Evolutionary conservation across 305 asterid species (phyloP).

Genomic region (Ilex paraguariensis): DNA sequence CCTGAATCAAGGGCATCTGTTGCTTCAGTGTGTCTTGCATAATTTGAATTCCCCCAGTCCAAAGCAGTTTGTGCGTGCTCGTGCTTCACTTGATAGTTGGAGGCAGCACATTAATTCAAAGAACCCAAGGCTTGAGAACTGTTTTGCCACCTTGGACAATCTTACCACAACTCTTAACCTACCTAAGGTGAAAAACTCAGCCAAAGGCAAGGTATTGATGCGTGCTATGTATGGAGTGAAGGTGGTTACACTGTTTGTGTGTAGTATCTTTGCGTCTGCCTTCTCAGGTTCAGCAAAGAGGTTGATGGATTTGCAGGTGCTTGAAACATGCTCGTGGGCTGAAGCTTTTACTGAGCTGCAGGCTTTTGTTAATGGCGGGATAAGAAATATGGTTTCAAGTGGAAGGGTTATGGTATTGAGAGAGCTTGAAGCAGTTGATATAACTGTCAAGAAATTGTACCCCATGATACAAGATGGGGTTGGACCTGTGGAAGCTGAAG

Average conservation of each 20-base stretch:
- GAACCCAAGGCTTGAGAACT: conserved; percentile 64
- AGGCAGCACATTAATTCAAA: conserved; percentile 54
- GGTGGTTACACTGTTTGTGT: conserved; percentile 56
- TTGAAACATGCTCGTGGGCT: conserved; percentile 53
- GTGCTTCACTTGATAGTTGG: conserved; percentile 76
- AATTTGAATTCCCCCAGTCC: conserved; percentile 37
- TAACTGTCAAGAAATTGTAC: conserved; percentile 51
- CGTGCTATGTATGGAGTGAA: conserved; percentile 81
- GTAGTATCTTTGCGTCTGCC: conserved; percentile 60
- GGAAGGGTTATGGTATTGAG: conserved; percentile 49
- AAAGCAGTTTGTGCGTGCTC: conserved; percentile 50
- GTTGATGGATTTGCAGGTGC: conserved; percentile 46
- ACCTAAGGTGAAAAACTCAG: conserved; percentile 79
- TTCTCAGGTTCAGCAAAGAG: conserved; percentile 65
- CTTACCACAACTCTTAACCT: conserved; percentile 56
- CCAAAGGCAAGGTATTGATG: conserved; percentile 80
- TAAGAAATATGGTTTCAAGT: conserved; percentile 34
- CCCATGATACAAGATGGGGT: conserved; percentile 58
- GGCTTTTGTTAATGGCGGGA: conserved; percentile 51
- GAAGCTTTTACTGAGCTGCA: conserved; percentile 50
- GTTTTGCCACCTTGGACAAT: conserved; percentile 55
- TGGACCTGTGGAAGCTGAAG: conserved; percentile 29
- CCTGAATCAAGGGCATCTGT: conserved; percentile 71
- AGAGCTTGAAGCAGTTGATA: conserved; percentile 73
- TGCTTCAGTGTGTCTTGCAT: conserved; percentile 57